These are phyloP conservation scores for Plasmodium malariae DNA, from an alignment of 169 alveolate species.

Conservation along the genomic window DNA sequence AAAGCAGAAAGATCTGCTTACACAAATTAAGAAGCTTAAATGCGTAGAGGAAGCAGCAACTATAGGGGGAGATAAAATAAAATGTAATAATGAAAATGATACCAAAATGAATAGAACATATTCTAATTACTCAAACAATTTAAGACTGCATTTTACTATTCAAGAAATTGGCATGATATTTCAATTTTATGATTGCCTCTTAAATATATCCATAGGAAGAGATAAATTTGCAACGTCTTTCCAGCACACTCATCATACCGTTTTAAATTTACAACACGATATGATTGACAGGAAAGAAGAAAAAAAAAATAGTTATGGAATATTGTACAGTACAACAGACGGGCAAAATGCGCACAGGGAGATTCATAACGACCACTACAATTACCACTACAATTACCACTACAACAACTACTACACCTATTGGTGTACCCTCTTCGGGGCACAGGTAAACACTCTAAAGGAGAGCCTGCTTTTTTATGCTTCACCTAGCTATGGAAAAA, in stretches of 20 bases:
- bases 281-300: too few species aligned
- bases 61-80: too few species aligned
- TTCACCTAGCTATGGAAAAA: background rate
- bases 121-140: background rate
- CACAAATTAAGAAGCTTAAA: background rate
- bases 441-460: slow-evolving; percentile 22
- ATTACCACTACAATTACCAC: too few species aligned
- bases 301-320: too few species aligned
- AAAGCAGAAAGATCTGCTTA: background rate
- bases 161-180: slow-evolving; percentile 73
- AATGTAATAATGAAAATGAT: background rate
- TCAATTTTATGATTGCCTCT: slow-evolving; percentile 38
- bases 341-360: too few species aligned
- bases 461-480: slow-evolving; percentile 30
- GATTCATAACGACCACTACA: too few species aligned
- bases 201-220: too few species aligned
- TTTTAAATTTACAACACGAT: too few species aligned
- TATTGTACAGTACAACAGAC: too few species aligned
- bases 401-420: too few species aligned
- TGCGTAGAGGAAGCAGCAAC: background rate
- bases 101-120: background rate
- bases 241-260: too few species aligned
- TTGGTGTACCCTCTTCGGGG: background rate
- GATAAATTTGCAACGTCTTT: too few species aligned
- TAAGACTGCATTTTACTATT: slow-evolving; percentile 24